Evolutionary conservation across 1,284 basidiomycete genomes (phyloP).

Genomic region (Ganoderma resinaceum): DNA sequence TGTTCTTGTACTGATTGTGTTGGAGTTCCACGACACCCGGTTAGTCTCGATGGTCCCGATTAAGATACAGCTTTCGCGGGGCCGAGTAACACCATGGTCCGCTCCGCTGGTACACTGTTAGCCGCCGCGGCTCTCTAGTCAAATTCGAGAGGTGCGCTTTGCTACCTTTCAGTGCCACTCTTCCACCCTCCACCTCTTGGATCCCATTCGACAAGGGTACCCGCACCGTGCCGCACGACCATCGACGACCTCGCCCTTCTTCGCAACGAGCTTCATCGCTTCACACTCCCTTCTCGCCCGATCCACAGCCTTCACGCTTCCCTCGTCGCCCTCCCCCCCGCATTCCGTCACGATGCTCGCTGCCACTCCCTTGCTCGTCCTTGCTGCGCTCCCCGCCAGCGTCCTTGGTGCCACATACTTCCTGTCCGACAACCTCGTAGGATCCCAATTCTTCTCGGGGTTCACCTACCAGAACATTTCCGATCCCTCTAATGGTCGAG

Average conservation of each 20-base stretch:
- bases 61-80: not conserved
- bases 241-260: not conserved
- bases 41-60: too few relatives aligned
- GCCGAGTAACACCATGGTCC: not conserved
- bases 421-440: not conserved
- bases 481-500: constrained; percentile 66
- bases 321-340: too few relatives aligned
- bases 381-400: not conserved
- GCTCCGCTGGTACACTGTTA: not conserved
- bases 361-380: not conserved
- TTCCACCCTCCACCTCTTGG: not conserved
- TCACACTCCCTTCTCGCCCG: not conserved
- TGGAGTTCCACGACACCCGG: too few relatives aligned
- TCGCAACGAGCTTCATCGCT: not conserved
- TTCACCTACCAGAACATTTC: constrained; percentile 58
- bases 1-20: too few relatives aligned
- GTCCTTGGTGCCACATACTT: not conserved
- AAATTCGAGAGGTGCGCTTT: not conserved
- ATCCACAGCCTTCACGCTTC: not conserved
- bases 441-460: not conserved
- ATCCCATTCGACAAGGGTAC: not conserved
- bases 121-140: not conserved
- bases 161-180: not conserved
- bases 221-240: not conserved
- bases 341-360: too few relatives aligned